Evolutionary conservation across 345 rosid genomes (phyloP).

Genomic region (Balakata baccata): DNA sequence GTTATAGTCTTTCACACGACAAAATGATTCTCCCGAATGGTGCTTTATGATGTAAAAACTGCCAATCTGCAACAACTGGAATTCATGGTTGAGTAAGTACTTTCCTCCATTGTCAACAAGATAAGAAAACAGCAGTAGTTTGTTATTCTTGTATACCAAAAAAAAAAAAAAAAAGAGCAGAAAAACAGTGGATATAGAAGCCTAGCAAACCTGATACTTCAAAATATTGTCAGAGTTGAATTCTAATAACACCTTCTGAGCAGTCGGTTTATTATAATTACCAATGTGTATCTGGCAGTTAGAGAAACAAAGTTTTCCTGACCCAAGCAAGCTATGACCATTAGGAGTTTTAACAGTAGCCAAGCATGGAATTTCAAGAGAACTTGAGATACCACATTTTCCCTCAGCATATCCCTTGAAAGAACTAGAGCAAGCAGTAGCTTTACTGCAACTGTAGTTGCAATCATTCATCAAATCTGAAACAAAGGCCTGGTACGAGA

Average conservation of each 20-base stretch:
- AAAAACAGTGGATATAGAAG: not conserved
- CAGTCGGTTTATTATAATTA: conserved; percentile 28
- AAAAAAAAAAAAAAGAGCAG: not conserved
- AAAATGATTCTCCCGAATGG: conserved; percentile 42
- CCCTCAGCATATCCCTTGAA: conserved; percentile 7
- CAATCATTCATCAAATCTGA: conserved; percentile 20
- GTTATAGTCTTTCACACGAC: conserved; percentile 26
- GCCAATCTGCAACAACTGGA: conserved; percentile 75
- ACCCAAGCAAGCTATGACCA: conserved; percentile 20
- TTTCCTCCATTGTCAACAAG: not conserved
- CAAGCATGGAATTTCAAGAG: conserved; percentile 49
- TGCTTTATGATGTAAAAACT: conserved; percentile 62
- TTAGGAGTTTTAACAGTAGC: conserved; percentile 44
- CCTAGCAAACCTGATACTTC: conserved; percentile 47
- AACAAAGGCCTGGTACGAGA: conserved; percentile 19
- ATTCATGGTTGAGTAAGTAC: conserved; percentile 22
- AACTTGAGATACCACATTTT: conserved; percentile 20
- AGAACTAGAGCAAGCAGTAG: conserved; percentile 14
- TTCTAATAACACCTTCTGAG: conserved; percentile 47
- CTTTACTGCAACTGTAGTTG: conserved; percentile 9
- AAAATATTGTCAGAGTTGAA: conserved; percentile 37
- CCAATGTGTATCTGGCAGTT: conserved; percentile 30
- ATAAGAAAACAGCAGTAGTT: not conserved
- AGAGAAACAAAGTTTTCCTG: conserved; percentile 43
- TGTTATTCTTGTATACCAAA: conserved; percentile 6